Evolutionary conservation across 1,139 yeast species (phyloP).

Genomic region (Candida buenavistaensis): DNA sequence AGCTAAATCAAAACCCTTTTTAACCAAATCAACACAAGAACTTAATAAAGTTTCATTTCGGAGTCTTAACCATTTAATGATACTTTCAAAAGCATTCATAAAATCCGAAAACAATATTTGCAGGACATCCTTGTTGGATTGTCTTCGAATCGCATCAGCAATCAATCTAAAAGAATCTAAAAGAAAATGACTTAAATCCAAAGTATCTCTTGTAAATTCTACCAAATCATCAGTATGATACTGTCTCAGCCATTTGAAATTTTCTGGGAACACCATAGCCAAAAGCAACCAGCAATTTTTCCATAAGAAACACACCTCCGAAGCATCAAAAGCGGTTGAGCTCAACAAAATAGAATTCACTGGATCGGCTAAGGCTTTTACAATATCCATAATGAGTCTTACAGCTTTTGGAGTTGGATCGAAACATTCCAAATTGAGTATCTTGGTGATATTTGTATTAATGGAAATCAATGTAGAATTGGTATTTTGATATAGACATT

Average conservation of each 20-base stretch:
- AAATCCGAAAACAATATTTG: conserved; percentile 32
- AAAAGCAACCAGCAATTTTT: conserved; percentile 67
- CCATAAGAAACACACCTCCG: conserved; percentile 54
- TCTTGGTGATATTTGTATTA: conserved; percentile 42
- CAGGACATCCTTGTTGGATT: conserved; percentile 12
- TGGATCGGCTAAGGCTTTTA: conserved; percentile 65
- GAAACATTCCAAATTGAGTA: conserved; percentile 52
- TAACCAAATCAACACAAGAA: conserved; percentile 72
- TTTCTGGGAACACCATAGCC: conserved; percentile 64
- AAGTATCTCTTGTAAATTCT: conserved; percentile 83
- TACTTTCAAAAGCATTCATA: conserved; percentile 55
- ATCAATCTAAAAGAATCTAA: conserved; percentile 65
- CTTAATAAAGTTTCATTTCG: conserved; percentile 75
- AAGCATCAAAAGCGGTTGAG: conserved; percentile 10
- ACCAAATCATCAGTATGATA: conserved; percentile 60
- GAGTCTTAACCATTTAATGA: conserved; percentile 77
- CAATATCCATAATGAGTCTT: conserved; percentile 72
- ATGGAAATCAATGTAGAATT: conserved; percentile 49
- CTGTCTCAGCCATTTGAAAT: conserved; percentile 70
- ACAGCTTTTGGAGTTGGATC: conserved; percentile 80
- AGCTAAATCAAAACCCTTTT: conserved; percentile 66
- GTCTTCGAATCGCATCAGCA: conserved; percentile 30
- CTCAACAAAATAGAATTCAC: conserved; percentile 47
- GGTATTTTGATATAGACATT: conserved; percentile 46
- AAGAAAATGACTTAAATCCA: conserved; percentile 72